Evolutionary conservation across 306 rosid genomes (phyloP).

Genomic region (Gleditsia sinensis): DNA sequence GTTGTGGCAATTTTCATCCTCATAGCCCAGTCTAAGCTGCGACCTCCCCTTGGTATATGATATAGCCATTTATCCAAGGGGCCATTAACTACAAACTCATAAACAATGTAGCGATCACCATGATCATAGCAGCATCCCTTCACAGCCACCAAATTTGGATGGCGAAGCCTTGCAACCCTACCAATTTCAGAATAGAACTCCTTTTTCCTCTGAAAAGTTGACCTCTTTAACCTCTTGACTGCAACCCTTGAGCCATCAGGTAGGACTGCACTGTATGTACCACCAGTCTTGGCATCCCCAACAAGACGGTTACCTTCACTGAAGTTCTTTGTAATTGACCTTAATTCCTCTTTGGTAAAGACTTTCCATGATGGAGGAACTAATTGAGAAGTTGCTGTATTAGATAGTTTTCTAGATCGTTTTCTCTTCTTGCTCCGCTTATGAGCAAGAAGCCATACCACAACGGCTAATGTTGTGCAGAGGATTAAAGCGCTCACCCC

Average conservation of each 20-base stretch:
- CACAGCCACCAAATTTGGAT: conserved; percentile 90
- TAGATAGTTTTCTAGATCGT: conserved; percentile 74
- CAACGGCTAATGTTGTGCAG: conserved; percentile 75
- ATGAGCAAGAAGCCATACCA: conserved; percentile 89
- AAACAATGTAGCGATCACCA: conserved; percentile 95
- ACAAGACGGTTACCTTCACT: conserved; percentile 96
- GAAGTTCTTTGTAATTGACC: conserved; percentile 88
- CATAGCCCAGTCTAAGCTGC: conserved; percentile 94
- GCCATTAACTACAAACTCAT: conserved; percentile 87
- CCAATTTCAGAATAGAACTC: conserved; percentile 93
- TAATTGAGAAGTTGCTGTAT: conserved; percentile 65
- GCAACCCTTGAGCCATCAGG: conserved; percentile 94
- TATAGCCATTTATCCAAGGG: conserved; percentile 96
- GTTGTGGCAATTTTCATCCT: conserved; percentile 90
- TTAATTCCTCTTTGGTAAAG: conserved; percentile 86
- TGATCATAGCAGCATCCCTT: conserved; percentile 98
- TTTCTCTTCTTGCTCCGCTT: conserved; percentile 87
- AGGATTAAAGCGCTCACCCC: conserved; percentile 93
- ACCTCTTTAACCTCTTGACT: conserved; percentile 87
- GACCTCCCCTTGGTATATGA: conserved; percentile 96
- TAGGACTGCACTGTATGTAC: conserved; percentile 85
- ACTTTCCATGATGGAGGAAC: conserved; percentile 91
- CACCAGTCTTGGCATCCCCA: conserved; percentile 95
- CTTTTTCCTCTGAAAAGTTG: conserved; percentile 90
- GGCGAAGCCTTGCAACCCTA: conserved; percentile 93